Evolutionary conservation across 1,284 basidiomycete species (phyloP), one percentile per base, ranked within the genome.

Genomic region (Veloboletus limbatus): DNA sequence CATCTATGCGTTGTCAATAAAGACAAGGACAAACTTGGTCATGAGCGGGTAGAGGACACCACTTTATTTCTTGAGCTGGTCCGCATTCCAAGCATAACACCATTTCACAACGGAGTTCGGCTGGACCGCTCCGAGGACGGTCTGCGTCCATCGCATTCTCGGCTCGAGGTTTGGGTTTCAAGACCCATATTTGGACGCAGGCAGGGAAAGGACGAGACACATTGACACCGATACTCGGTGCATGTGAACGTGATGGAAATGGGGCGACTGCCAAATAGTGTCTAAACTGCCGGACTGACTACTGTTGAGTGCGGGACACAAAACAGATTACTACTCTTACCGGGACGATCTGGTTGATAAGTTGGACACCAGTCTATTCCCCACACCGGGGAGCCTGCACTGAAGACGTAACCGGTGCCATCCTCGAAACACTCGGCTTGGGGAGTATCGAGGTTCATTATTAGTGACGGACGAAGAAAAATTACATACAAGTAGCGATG

Each of bases 281-380:
- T 36, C 72, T 79, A 54, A 74, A 76, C 3, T 62, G 67, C 41
- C 77, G 71, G 33, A 66, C 87, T 87, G 49, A 9, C 22, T 13
- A 8, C 10, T 6, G 5, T 9, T 51, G 9, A 52, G 42, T 13
- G 18, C 10, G 18, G 5, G 4, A 17, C 11, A 16, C n/a, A 7
- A 34, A 17, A 30, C 13, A 4, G 14, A 32, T 24, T 9, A 13
- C 24, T 11, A 20, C n/a, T 60, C 73, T 52, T 52, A 88, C 87
- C 58, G 39, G 68, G 55, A 41, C 82, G 75, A 42, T 86, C 81
- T 21, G 74, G 69, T 20, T 77, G 71, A 49, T 86, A 77, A 16
- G 84, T 81, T 1, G 93, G 92, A 62, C 91, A 92, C 92, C 93
- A 97, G 57, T 94, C 91, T 16, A 95, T 62, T 0, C 82, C 88